These are phyloP conservation scores for Penicillium daleae DNA, from an alignment of 495 filamentous ascomycete genomes.

Conservation along the genomic window DNA sequence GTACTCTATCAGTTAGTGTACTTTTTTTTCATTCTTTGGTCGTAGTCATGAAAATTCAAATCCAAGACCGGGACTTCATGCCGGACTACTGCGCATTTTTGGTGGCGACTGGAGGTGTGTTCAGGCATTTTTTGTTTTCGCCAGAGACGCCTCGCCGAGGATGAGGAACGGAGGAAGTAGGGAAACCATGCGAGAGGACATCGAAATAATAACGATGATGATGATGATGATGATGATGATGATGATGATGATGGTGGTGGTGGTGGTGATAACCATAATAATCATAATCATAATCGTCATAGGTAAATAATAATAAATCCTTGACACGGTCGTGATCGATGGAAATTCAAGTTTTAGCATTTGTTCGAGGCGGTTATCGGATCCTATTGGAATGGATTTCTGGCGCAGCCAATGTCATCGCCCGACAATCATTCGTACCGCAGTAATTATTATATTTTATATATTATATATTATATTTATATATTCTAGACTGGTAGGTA, in stretches of 20 bases:
- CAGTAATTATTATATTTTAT: too few species aligned
- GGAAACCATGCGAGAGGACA: too few species aligned
- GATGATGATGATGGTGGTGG: too few species aligned
- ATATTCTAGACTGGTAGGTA: too few species aligned
- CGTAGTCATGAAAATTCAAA: not conserved
- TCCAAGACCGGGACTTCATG: not conserved
- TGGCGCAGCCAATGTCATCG: not conserved
- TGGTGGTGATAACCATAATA: not conserved
- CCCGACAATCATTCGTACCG: too few species aligned
- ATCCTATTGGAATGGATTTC: not conserved
- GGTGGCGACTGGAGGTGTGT: not conserved
- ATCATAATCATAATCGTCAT: not conserved
- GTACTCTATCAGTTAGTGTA: not conserved
- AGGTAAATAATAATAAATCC: too few species aligned
- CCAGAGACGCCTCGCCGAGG: not conserved
- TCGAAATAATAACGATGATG: too few species aligned
- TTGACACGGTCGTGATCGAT: too few species aligned
- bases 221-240: too few species aligned
- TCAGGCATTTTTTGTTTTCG: not conserved
- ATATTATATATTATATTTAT: too few species aligned
- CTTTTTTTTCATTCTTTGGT: not conserved
- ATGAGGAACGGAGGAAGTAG: slow-evolving; percentile 1
- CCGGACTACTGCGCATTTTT: slow-evolving; percentile 1
- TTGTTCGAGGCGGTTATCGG: not conserved
- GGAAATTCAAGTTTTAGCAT: not conserved